phyloP scores from a whole-genome alignment of 345 rosid species.

The Lagerstroemia speciosa region DNA sequence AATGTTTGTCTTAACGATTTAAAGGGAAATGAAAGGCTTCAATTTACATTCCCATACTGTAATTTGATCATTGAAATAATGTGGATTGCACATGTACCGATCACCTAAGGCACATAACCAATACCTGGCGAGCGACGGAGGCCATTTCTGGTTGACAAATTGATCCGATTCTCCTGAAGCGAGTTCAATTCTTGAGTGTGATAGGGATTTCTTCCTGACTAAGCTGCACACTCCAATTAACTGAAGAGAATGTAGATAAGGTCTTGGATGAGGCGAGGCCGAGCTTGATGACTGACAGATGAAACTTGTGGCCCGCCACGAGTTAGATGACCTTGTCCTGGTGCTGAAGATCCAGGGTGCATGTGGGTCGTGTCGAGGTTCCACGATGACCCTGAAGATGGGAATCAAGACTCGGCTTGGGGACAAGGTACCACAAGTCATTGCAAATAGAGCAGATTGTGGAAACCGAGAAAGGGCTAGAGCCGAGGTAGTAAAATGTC shows the following conservation, averaged over 20 bases:
- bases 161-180: too few relatives aligned
- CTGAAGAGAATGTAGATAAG: conserved; percentile 88
- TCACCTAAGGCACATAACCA: too few relatives aligned
- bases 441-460: conserved; percentile 76
- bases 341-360: conserved; percentile 87
- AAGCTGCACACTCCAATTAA: conserved; percentile 64
- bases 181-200: too few relatives aligned
- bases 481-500: conserved; percentile 57
- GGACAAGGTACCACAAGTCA: conserved; percentile 77
- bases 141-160: too few relatives aligned
- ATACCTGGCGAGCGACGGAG: too few relatives aligned
- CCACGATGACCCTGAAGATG: conserved; percentile 88
- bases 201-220: too few relatives aligned
- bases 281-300: conserved; percentile 86
- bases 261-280: conserved; percentile 82
- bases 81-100: too few relatives aligned
- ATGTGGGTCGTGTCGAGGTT: conserved; percentile 94
- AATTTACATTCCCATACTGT: too few relatives aligned
- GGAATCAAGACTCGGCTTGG: conserved; percentile 82
- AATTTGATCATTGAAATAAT: too few relatives aligned
- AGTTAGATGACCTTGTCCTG: conserved; percentile 89
- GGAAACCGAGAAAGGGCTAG: conserved; percentile 74
- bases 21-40: too few relatives aligned
- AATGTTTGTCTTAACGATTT: too few relatives aligned
- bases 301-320: conserved; percentile 77